These are phyloP conservation scores for Aureoboletus auriporus DNA, from an alignment of 768 basidiomycete species.

Conservation along the genomic window DNA sequence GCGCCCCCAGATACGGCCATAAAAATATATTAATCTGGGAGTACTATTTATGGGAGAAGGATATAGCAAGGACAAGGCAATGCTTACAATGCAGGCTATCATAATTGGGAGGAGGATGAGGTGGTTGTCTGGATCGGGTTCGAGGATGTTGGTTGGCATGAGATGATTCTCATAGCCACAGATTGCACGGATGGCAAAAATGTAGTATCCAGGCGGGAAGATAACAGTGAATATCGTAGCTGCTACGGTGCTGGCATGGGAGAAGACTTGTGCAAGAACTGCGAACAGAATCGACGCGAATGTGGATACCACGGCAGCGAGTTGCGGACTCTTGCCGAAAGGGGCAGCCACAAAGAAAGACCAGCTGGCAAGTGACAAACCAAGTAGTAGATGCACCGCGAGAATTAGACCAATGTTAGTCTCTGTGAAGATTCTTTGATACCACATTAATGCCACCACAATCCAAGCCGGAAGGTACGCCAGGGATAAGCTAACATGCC, in stretches of 20 bases:
- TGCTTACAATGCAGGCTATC: constrained; percentile 59
- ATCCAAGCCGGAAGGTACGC: constrained; percentile 79
- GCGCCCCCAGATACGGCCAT: constrained; percentile 64
- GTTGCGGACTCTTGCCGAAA: constrained; percentile 69
- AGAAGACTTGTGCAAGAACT: constrained; percentile 58
- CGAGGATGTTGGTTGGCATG: constrained; percentile 48
- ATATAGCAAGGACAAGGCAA: not conserved
- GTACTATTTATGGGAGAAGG: not conserved
- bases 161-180: constrained; percentile 63
- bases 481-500: constrained; percentile 64
- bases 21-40: constrained; percentile 67
- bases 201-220: constrained; percentile 74
- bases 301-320: constrained; percentile 64
- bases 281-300: constrained; percentile 64
- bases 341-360: constrained; percentile 67
- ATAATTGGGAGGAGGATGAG: constrained; percentile 54
- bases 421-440: constrained; percentile 57
- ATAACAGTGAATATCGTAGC: constrained; percentile 64
- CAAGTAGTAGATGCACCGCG: constrained; percentile 61
- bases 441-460: constrained; percentile 61
- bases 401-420: constrained; percentile 60
- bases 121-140: constrained; percentile 57
- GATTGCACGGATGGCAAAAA: constrained; percentile 65
- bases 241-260: constrained; percentile 35
- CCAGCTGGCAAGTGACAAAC: constrained; percentile 65